A percentile compares a stretch with the other conserved stretches of the same genome.
phyloP scores from a whole-genome alignment of 257 asterid species.

The Lycium ferocissimum region DNA sequence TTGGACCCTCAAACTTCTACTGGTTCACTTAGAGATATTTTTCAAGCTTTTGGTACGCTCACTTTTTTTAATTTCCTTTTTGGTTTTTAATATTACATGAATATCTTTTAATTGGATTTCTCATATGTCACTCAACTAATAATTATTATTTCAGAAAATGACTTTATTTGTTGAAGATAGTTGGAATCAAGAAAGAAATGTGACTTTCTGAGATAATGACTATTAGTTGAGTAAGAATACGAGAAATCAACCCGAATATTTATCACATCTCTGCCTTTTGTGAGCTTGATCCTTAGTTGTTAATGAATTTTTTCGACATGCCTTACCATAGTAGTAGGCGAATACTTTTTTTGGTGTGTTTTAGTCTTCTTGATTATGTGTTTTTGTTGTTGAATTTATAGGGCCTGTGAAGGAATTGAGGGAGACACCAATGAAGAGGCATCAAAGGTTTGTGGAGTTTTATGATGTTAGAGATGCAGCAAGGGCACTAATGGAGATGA shows the following conservation, averaged over 20 bases:
- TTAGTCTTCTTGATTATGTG: neutral
- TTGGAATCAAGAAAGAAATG: too few species aligned
- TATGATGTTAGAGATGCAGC: slow-evolving; percentile 82
- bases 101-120: too few species aligned
- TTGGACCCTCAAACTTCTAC: slow-evolving; percentile 57
- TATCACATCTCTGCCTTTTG: too few species aligned
- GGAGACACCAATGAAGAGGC: slow-evolving; percentile 76
- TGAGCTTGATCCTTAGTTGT: neutral
- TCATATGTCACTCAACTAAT: too few species aligned
- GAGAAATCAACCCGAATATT: too few species aligned
- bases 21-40: slow-evolving; percentile 48
- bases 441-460: slow-evolving; percentile 84
- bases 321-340: neutral
- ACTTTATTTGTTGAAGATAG: too few species aligned
- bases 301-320: neutral
- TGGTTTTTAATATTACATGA: neutral
- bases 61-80: neutral
- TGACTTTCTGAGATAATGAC: too few species aligned
- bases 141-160: too few species aligned
- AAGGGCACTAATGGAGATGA: slow-evolving; percentile 62
- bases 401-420: slow-evolving; percentile 93
- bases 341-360: neutral
- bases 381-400: slow-evolving; percentile 14
- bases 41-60: slow-evolving; percentile 68
- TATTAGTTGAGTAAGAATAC: too few species aligned